Evolutionary conservation across 176 grass and related monocot genomes (phyloP).

Genomic region (Triticum aestivum): IWGSC_CS_RefSeq_v2.1 NC_057798.1:790841427-790841926

Average conservation of each 20-base stretch:
- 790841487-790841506: conserved; percentile 65
- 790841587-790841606: conserved; percentile 35
- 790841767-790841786: conserved; percentile 69
- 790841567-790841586: conserved; percentile 61
- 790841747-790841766: conserved; percentile 64
- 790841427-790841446: conserved; percentile 62
- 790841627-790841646: conserved; percentile 75
- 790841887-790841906: conserved; percentile 39
- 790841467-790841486: conserved; percentile 79
- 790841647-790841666: conserved; percentile 72
- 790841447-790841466: conserved; percentile 79
- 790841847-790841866: conserved; percentile 35
- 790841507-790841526: conserved; percentile 66
- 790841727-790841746: conserved; percentile 62
- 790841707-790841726: conserved; percentile 62
- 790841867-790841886: conserved; percentile 47
- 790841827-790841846: conserved; percentile 47
- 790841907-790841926: conserved; percentile 26
- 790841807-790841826: conserved; percentile 69
- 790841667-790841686: conserved; percentile 66
- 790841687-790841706: conserved; percentile 63
- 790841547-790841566: conserved; percentile 61
- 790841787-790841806: conserved; percentile 56
- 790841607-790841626: conserved; percentile 64
- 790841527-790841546: conserved; percentile 59